Evolutionary conservation across 768 basidiomycete genomes (phyloP), one percentile per base, ranked within the genome.

Genomic region (Lanmaoa pseudosensibilis): DNA sequence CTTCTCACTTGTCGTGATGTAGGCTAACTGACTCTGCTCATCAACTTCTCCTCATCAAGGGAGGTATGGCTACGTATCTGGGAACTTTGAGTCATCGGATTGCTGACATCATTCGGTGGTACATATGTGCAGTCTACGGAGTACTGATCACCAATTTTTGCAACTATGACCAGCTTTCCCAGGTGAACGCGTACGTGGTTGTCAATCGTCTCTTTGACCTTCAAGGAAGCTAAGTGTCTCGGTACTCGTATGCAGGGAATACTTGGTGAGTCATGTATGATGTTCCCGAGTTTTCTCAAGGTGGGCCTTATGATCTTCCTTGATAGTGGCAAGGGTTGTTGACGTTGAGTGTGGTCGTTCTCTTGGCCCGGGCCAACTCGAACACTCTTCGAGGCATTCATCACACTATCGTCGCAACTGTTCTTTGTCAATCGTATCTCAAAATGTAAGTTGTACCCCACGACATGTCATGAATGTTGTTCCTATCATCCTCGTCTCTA

Each of bases 251-350:
- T 13, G 18, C 33, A 64, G 64, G 16, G 37, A 62, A 45, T 65
- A 47, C 39, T 44, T 64, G 50, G 64, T 64, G 46, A 57, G 62
- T 52, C 9, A 21, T 11, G n/a, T 16, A 4, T 15, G 7, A 18
- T 39, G 21, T n/a, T 21, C 15, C 19, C 27, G n/a, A 45, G 19
- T 34, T 11, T 33, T 15, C 5, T 45, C 11, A 32, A 30, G 5
- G 21, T 32, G 21, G 27, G 4, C 4, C 58, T 53, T 37, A 34
- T 36, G 40, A 7, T 52, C n/a, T 36, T 19, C 7, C n/a, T 15
- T n/a, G 25, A 37, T 13, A 64, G 64, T 65, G 63, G 64, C 64
- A 65, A 54, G 56, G 58, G 33, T 16, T 64, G 19, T 53, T 64
- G 54, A 64, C 63, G 1, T 59, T 62, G n/a, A 50, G 60, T 18